Evolutionary conservation across 768 basidiomycete species (phyloP).

Genomic region (Suillus subluteus): DNA sequence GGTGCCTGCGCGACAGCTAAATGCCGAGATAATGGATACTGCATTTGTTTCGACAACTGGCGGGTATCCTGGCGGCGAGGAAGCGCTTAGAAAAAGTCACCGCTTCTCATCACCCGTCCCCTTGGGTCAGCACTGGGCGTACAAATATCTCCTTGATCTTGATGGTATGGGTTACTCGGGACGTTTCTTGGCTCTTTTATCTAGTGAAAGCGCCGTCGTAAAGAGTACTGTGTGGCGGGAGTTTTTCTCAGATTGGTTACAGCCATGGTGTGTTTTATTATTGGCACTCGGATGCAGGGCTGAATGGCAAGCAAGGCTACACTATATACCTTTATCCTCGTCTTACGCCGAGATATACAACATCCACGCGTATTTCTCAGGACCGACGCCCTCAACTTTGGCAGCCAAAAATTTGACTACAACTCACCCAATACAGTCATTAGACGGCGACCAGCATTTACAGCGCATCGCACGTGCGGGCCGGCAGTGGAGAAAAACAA

Average conservation of each 20-base stretch:
- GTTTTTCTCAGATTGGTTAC: constrained; percentile 89
- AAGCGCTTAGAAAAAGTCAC: constrained; percentile 63
- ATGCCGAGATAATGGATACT: constrained; percentile 82
- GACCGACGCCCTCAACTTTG: constrained; percentile 66
- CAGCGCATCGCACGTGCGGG: constrained; percentile 88
- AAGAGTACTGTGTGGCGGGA: constrained; percentile 93
- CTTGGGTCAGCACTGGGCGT: constrained; percentile 86
- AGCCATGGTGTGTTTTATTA: constrained; percentile 69
- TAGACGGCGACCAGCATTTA: constrained; percentile 73
- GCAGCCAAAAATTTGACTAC: constrained; percentile 54
- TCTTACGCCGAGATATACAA: constrained; percentile 93
- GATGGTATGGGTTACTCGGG: constrained; percentile 97
- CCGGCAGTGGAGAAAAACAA: constrained; percentile 88
- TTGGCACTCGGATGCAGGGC: neutral
- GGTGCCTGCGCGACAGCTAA: constrained; percentile 64
- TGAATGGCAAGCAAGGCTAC: constrained; percentile 61
- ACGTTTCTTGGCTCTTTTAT: constrained; percentile 82
- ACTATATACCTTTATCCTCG: constrained; percentile 90
- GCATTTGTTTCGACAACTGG: constrained; percentile 84
- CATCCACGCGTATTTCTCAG: constrained; percentile 91
- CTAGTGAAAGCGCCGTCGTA: constrained; percentile 86
- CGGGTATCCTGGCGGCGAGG: constrained; percentile 76
- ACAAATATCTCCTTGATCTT: constrained; percentile 91
- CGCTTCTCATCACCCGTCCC: constrained; percentile 78
- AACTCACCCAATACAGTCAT: constrained; percentile 31